Evolutionary conservation across 2,329 filamentous ascomycete genomes (phyloP).

Genomic region (Pestalotiopsis sp.): DNA sequence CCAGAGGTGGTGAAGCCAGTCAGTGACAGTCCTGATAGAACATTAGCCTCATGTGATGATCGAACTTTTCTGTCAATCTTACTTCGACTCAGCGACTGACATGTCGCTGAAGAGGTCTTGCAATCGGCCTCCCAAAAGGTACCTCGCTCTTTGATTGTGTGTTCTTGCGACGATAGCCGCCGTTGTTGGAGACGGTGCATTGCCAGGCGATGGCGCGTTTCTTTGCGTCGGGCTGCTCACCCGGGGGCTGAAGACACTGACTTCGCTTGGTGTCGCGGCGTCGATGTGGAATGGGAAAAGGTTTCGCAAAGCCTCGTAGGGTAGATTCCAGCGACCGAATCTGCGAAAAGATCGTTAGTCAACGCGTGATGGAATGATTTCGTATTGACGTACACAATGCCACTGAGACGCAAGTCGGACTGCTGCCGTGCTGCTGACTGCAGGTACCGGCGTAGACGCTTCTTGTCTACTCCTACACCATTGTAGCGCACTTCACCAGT

Average conservation of each 20-base stretch:
- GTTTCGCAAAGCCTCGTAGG: conserved; percentile 12
- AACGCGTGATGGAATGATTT: not conserved
- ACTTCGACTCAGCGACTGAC: conserved; percentile 15
- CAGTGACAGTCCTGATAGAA: conserved; percentile 8
- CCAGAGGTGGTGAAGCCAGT: conserved; percentile 27
- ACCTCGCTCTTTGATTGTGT: conserved; percentile 14
- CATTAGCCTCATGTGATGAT: not conserved
- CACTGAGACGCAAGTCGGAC: conserved; percentile 6
- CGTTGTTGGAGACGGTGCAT: conserved; percentile 15
- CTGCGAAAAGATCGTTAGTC: conserved; percentile 1
- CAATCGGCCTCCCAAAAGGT: conserved; percentile 18
- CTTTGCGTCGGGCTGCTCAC: not conserved
- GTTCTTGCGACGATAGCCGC: conserved; percentile 16
- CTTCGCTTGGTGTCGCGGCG: conserved; percentile 14
- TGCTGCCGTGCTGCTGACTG: conserved; percentile 11
- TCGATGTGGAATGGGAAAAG: conserved; percentile 9
- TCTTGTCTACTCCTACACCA: conserved; percentile 18
- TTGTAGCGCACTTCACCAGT: conserved; percentile 18
- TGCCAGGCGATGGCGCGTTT: not conserved
- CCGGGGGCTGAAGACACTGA: conserved; percentile 9
- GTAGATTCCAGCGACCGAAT: conserved; percentile 16
- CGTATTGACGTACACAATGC: not conserved
- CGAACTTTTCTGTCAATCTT: not conserved
- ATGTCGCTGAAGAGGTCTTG: conserved; percentile 17
- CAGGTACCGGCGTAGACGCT: conserved; percentile 23